Conservation (phyloP, 805 yeast genomes). For the Candida silvicultrix region DNA sequence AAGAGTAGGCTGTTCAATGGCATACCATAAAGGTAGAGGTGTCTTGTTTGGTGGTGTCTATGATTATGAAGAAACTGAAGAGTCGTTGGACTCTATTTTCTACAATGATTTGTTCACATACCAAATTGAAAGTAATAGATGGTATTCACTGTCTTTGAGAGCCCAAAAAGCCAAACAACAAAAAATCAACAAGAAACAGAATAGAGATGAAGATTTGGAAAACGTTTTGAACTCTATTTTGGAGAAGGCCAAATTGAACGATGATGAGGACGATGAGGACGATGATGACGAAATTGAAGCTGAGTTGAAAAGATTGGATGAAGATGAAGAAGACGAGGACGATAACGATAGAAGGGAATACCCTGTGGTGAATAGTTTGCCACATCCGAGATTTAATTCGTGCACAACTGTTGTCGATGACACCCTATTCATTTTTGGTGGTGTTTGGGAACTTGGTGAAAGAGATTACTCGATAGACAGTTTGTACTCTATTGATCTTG, state of each 20-base stretch:
- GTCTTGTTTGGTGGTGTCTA: constrained; percentile 92
- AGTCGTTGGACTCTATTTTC: constrained; percentile 76
- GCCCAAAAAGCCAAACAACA: constrained; percentile 49
- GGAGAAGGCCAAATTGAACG: constrained; percentile 61
- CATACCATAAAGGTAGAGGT: constrained; percentile 85
- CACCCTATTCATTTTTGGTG: constrained; percentile 78
- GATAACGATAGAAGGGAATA: constrained; percentile 6
- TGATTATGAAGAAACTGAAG: constrained; percentile 94
- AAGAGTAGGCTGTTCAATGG: constrained; percentile 92
- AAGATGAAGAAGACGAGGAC: constrained; percentile 4
- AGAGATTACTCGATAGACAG: constrained; percentile 81
- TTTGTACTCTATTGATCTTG: constrained; percentile 78
- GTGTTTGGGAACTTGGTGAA: constrained; percentile 85
- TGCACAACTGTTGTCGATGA: constrained; percentile 83
- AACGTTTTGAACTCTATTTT: constrained; percentile 69
- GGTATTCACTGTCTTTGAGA: constrained; percentile 71
- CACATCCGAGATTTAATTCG: constrained; percentile 88
- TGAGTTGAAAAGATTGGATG: constrained; percentile 39
- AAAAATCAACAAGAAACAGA: constrained; percentile 37
- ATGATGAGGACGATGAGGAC: constrained; percentile 32
- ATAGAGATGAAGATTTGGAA: constrained; percentile 64
- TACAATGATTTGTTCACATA: constrained; percentile 77
- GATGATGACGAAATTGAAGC: constrained; percentile 40
- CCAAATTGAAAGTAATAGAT: constrained; percentile 80
- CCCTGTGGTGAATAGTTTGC: constrained; percentile 55